Conservation (phyloP, 129 eudicot species). For the Apium graveolens region DNA sequence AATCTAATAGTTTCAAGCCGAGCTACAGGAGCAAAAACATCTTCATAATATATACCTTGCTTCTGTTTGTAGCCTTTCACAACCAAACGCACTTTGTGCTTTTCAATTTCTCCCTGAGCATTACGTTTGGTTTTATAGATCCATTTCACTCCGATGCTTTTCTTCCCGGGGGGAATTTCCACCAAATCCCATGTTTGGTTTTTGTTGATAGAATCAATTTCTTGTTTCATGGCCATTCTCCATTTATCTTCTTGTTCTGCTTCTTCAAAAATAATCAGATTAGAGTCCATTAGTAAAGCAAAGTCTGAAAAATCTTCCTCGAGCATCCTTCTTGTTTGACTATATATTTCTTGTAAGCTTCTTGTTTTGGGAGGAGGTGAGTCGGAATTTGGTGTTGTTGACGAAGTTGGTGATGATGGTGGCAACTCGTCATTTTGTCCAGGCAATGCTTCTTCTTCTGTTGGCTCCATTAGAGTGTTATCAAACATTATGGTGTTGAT, state of each 20-base stretch:
- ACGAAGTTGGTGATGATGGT: neutral
- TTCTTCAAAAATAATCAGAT: neutral
- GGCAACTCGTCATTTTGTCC: neutral
- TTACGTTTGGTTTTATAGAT: neutral
- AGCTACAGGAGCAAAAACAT: neutral
- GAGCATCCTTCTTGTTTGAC: neutral
- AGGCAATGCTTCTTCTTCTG: neutral
- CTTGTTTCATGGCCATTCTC: neutral
- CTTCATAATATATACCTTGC: neutral
- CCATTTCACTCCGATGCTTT: neutral
- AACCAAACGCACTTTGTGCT: neutral
- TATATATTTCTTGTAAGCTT: neutral
- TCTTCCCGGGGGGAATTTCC: neutral
- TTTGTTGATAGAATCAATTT: neutral
- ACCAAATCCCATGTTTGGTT: neutral
- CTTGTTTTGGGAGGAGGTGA: neutral
- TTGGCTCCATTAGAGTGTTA: neutral
- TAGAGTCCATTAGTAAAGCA: neutral
- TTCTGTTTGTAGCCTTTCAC: conserved; percentile 1
- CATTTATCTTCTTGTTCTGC: neutral
- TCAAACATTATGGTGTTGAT: neutral
- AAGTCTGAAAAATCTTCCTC: neutral
- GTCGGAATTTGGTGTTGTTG: neutral
- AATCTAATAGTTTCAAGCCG: neutral
- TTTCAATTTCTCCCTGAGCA: neutral